Evolutionary conservation across 2,329 filamentous ascomycete genomes (phyloP).

Genomic region (Cladophialophora carrionii): DNA sequence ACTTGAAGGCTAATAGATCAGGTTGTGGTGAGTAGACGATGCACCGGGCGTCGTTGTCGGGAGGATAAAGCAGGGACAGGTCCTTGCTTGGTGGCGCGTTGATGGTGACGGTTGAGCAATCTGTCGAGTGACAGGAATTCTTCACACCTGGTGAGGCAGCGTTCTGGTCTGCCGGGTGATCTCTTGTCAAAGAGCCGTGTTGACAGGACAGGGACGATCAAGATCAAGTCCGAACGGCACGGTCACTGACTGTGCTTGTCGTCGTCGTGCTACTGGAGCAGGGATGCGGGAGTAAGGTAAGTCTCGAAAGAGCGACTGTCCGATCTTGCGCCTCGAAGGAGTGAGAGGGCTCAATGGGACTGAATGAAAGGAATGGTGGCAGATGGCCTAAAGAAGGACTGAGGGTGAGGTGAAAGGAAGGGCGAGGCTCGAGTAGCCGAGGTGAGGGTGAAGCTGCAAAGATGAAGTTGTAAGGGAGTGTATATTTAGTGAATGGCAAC

Average conservation of each 20-base stretch:
- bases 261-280: conserved; percentile 16
- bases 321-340: conserved; percentile 30
- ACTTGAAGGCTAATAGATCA: conserved; percentile 26
- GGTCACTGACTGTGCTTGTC: conserved; percentile 33
- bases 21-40: conserved; percentile 27
- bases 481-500: conserved; percentile 12
- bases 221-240: conserved; percentile 23
- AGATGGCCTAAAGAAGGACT: conserved; percentile 27
- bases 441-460: conserved; percentile 11
- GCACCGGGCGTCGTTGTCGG: conserved; percentile 26
- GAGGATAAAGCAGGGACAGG: neutral
- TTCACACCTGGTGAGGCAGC: conserved; percentile 35
- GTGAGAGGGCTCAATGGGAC: conserved; percentile 30
- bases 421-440: conserved; percentile 14
- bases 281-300: neutral
- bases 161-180: conserved; percentile 12
- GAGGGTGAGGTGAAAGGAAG: conserved; percentile 19
- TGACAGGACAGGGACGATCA: conserved; percentile 27
- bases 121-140: conserved; percentile 26
- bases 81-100: conserved; percentile 19
- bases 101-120: conserved; percentile 19
- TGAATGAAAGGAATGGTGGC: conserved; percentile 26
- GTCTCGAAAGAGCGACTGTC: conserved; percentile 28
- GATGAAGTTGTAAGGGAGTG: conserved; percentile 2
- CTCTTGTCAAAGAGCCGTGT: conserved; percentile 33